Base-by-base conservation (phyloP, 192 early-diverging fungal genomes). In the Geranomyces michiganensis region DNA sequence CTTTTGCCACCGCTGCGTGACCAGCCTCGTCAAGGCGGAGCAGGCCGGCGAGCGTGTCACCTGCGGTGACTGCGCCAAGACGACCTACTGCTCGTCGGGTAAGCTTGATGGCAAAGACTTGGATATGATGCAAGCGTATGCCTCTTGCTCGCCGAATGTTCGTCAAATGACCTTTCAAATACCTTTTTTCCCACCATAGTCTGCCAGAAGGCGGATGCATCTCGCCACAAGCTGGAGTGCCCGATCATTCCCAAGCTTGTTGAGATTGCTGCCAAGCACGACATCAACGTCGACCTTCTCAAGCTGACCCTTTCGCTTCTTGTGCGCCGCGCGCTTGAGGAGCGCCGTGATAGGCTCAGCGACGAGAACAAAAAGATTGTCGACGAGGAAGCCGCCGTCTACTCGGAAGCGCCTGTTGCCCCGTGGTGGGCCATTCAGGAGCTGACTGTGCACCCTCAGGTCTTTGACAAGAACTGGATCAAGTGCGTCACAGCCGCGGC, bases 81-180 rank as follows among this genome's bases (percentile, higher is more conserved):
- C 66, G 1, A 61, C 73, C 24, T 87, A 88, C 76, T 88, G 87
- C 77, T 84, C 82, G 15, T 76, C 70, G 15, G 62, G 68, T 70
- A 48, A n/a, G 56, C 9, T 62, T 53, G 7, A 10, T 41, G 36
- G 36, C 0, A 27, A 31, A 62, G 24, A 26, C n/a, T 21, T 66
- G 43, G 46, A 32, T n/a, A 41, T 41, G 36, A 41, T 41, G 36
- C 5, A 41, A 41, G 36, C 36, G 36, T 7, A 41, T n/a, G n/a
- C n/a, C n/a, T n/a, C n/a, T n/a, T n/a, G n/a, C n/a, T n/a, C n/a
- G n/a, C n/a, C n/a, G n/a, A n/a, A n/a, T n/a, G n/a, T n/a, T n/a
- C n/a, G n/a, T n/a, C n/a, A n/a, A n/a, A n/a, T n/a, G n/a, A n/a
- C n/a, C n/a, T n/a, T n/a, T n/a, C n/a, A n/a, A 17, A 49, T 49